Conservation (phyloP, 2,329 filamentous ascomycete genomes). For the Basipetospora chlamydospora region DNA sequence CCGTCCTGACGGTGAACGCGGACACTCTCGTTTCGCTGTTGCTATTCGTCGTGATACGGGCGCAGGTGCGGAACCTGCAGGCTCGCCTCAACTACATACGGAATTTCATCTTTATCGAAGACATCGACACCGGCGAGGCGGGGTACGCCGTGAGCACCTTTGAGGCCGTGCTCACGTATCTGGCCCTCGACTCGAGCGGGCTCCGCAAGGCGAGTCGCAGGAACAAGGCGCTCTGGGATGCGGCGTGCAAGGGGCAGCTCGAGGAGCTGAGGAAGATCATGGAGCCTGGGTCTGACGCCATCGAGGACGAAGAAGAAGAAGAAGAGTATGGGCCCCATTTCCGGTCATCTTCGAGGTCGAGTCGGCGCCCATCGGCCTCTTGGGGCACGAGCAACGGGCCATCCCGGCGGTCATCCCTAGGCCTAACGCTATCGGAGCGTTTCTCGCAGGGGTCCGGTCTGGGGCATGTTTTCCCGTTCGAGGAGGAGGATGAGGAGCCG, state of each 20-base stretch:
- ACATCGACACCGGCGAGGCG: conserved; percentile 91
- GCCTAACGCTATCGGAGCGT: conserved; percentile 27
- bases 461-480: conserved; percentile 81
- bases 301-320: conserved; percentile 28
- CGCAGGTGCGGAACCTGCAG: conserved; percentile 75
- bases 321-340: conserved; percentile 17
- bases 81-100: conserved; percentile 88
- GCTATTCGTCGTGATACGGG: conserved; percentile 81
- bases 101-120: conserved; percentile 94
- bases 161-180: conserved; percentile 82
- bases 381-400: conserved; percentile 33
- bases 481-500: conserved; percentile 12
- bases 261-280: conserved; percentile 63
- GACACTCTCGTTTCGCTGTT: conserved; percentile 87
- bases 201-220: conserved; percentile 72
- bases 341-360: conserved; percentile 13
- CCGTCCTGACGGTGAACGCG: conserved; percentile 54
- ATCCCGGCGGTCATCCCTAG: conserved; percentile 28
- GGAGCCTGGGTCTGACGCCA: conserved; percentile 45
- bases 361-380: conserved; percentile 28
- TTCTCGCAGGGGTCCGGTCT: conserved; percentile 46
- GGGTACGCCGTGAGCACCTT: conserved; percentile 94
- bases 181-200: conserved; percentile 67
- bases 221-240: conserved; percentile 81
- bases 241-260: conserved; percentile 63